Percentiles rank a stretch among this genome's conserved stretches.
Conservation (phyloP, 2,329 filamentous ascomycete species). For the Cucurbitaria berberidis region DNA sequence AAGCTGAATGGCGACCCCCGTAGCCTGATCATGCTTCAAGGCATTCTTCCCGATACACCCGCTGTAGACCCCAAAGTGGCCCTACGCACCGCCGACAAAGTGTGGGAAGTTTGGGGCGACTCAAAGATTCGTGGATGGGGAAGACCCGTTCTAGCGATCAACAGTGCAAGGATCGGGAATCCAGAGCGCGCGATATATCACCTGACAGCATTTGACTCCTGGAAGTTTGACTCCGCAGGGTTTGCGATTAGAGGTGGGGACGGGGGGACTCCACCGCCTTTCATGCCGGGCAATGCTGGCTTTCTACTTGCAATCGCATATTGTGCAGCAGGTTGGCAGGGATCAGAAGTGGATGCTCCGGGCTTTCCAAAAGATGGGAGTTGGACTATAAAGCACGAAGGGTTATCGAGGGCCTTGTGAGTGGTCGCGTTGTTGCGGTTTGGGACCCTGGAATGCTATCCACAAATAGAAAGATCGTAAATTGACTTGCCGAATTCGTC, state of each 20-base stretch:
- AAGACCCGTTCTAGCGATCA: conserved; percentile 38
- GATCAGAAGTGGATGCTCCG: conserved; percentile 41
- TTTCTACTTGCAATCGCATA: conserved; percentile 60
- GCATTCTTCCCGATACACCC: conserved; percentile 32
- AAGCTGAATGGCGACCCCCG: conserved; percentile 34
- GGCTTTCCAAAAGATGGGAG: conserved; percentile 30
- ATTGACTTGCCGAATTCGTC: not conserved
- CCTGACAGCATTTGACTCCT: conserved; percentile 58
- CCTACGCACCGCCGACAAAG: conserved; percentile 30
- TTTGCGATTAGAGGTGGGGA: conserved; percentile 61
- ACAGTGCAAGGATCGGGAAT: conserved; percentile 34
- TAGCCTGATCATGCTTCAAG: conserved; percentile 37
- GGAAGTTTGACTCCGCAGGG: conserved; percentile 60
- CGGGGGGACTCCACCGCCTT: conserved; percentile 61
- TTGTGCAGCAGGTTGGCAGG: conserved; percentile 63
- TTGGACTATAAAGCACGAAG: conserved; percentile 32
- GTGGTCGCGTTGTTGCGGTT: too few species aligned
- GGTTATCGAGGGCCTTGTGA: conserved; percentile 25
- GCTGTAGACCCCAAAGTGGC: conserved; percentile 32
- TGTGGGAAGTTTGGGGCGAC: conserved; percentile 40
- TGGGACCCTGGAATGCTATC: not conserved
- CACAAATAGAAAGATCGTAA: not conserved
- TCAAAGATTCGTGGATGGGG: conserved; percentile 39
- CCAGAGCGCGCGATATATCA: conserved; percentile 38
- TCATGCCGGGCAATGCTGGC: conserved; percentile 60